phyloP scores from a whole-genome alignment of 208 protist genomes.

The Histomonas meleagridis region DNA sequence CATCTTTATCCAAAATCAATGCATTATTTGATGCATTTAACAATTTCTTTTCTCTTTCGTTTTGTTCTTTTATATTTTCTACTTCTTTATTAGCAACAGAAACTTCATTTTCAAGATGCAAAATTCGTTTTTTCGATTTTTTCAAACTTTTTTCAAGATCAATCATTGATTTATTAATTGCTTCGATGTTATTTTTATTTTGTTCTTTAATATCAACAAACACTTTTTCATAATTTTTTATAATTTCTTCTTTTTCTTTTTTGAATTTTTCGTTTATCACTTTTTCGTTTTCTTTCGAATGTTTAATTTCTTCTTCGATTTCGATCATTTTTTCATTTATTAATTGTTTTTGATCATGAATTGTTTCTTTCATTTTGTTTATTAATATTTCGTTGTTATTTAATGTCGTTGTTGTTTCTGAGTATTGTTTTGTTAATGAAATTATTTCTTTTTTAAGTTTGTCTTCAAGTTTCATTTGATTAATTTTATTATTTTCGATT shows the following conservation, averaged over 20 bases:
- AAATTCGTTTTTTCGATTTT: neutral
- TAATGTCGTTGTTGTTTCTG: no score
- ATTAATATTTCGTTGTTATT: no score
- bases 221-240: neutral
- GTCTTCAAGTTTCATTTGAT: no score
- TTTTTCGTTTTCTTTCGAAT: neutral
- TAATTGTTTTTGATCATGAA: neutral
- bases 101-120: neutral
- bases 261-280: neutral
- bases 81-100: neutral
- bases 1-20: neutral
- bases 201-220: neutral
- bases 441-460: no score
- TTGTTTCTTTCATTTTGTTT: no score
- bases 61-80: neutral
- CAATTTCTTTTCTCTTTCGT: neutral
- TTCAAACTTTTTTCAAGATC: neutral
- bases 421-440: no score
- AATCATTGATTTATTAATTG: neutral
- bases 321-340: neutral
- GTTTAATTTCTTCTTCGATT: neutral
- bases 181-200: neutral
- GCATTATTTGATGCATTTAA: neutral
- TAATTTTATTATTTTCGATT: no score
- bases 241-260: neutral